Evolutionary conservation across 2,329 filamentous ascomycete species (phyloP).

Genomic region (Aspergillus arachidicola): DNA sequence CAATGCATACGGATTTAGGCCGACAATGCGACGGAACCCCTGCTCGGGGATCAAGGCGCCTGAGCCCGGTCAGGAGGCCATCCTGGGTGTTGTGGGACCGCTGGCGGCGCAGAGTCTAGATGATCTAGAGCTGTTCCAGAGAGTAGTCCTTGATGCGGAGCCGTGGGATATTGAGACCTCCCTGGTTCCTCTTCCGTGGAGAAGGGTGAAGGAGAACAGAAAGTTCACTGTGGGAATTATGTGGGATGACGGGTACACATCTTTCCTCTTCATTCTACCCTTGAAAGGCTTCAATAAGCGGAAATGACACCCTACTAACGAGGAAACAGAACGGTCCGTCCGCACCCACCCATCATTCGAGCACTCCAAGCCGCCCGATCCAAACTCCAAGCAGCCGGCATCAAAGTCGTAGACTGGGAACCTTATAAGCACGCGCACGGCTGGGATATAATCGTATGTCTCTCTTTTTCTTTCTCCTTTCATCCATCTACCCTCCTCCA

Average conservation of each 20-base stretch:
- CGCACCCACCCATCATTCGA: slow-evolving; percentile 66
- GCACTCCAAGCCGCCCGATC: slow-evolving; percentile 26
- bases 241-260: slow-evolving; percentile 60
- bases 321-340: slow-evolving; percentile 55
- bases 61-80: slow-evolving; percentile 39
- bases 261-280: too few species aligned
- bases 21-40: slow-evolving; percentile 41
- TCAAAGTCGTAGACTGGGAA: slow-evolving; percentile 44
- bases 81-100: slow-evolving; percentile 38
- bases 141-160: slow-evolving; percentile 40
- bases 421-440: slow-evolving; percentile 37
- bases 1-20: slow-evolving; percentile 48
- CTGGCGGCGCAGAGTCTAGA: slow-evolving; percentile 30
- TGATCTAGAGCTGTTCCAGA: slow-evolving; percentile 43
- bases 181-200: slow-evolving; percentile 47
- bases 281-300: too few species aligned
- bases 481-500: too few species aligned
- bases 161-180: slow-evolving; percentile 48
- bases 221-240: slow-evolving; percentile 58
- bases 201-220: slow-evolving; percentile 22
- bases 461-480: too few species aligned
- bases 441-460: slow-evolving; percentile 38
- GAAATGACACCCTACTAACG: background rate
- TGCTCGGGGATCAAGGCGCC: slow-evolving; percentile 31
- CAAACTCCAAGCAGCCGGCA: slow-evolving; percentile 46